These are phyloP conservation scores for Heterobasidion irregulare DNA, from an alignment of 1,284 basidiomycete species.

Conservation along the genomic window DNA sequence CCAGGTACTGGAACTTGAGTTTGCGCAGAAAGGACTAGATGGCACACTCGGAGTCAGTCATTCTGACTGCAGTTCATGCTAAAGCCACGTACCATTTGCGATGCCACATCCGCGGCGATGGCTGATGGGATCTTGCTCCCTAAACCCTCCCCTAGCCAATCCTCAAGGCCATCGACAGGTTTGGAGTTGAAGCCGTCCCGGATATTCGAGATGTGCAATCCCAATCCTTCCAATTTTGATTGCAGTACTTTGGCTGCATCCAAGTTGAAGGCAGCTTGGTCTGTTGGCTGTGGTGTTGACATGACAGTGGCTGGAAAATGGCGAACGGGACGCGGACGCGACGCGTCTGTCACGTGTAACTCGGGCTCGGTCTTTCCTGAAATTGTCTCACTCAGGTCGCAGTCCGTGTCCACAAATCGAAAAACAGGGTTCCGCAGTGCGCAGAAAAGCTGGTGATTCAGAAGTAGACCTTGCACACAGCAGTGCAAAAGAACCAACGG, in stretches of 20 bases:
- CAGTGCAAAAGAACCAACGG: too few species aligned
- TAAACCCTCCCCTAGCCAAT: neutral
- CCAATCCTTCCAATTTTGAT: neutral
- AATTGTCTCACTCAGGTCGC: too few species aligned
- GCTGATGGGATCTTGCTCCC: constrained; percentile 24
- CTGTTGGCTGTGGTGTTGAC: neutral
- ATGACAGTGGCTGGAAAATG: neutral
- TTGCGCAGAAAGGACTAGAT: constrained; percentile 40
- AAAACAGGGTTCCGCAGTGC: too few species aligned
- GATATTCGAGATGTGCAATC: neutral
- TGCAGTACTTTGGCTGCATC: neutral
- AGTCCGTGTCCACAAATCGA: too few species aligned
- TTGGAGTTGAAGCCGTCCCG: neutral
- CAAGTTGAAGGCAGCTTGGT: neutral
- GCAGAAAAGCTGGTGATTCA: too few species aligned
- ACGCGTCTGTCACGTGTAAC: neutral
- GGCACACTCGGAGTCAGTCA: neutral
- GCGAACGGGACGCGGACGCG: neutral
- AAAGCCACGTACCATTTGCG: constrained; percentile 32
- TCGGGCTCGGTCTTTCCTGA: too few species aligned
- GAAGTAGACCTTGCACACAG: too few species aligned
- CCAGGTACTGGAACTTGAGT: constrained; percentile 79
- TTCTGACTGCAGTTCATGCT: neutral
- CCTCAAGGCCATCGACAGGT: neutral
- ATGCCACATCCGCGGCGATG: constrained; percentile 36